phyloP scores from a whole-genome alignment of 257 asterid species.

The Eucommia ulmoides region DNA sequence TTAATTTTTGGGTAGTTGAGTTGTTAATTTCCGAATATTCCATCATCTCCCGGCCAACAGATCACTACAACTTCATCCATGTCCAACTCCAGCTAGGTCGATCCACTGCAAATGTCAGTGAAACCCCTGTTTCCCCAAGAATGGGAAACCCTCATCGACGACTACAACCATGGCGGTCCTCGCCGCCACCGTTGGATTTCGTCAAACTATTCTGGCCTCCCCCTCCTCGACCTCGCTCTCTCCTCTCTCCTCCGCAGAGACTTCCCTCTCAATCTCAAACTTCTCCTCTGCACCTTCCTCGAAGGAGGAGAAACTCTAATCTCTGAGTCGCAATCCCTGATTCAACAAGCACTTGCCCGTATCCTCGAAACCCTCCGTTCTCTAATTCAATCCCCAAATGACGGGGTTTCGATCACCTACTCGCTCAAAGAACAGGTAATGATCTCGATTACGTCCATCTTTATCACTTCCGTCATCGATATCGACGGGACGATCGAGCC shows the following conservation, averaged over 20 bases:
- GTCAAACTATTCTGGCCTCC: slow-evolving; percentile 17
- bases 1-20: too few relatives aligned
- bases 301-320: background rate
- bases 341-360: slow-evolving; percentile 12
- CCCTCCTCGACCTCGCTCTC: slow-evolving; percentile 48
- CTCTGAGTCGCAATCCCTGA: slow-evolving; percentile 7
- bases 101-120: slow-evolving; percentile 11
- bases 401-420: slow-evolving; percentile 27
- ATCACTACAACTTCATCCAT: too few relatives aligned
- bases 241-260: slow-evolving; percentile 63
- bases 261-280: slow-evolving; percentile 48
- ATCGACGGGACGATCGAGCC: background rate
- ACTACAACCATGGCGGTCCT: slow-evolving; percentile 52
- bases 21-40: too few relatives aligned
- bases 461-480: slow-evolving; percentile 18
- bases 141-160: slow-evolving; percentile 82
- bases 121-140: slow-evolving; percentile 56
- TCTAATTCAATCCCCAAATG: slow-evolving; percentile 69
- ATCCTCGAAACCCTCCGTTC: slow-evolving; percentile 58
- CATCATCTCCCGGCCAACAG: too few relatives aligned
- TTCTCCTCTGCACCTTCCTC: slow-evolving; percentile 35
- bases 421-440: slow-evolving; percentile 75
- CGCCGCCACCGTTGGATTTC: slow-evolving; percentile 35
- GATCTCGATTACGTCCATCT: slow-evolving; percentile 48
- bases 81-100: too few relatives aligned